Percentiles rank a stretch among this genome's conserved stretches.
Conservation (phyloP, 176 grass and related monocot species). For the Canna indica region DNA sequence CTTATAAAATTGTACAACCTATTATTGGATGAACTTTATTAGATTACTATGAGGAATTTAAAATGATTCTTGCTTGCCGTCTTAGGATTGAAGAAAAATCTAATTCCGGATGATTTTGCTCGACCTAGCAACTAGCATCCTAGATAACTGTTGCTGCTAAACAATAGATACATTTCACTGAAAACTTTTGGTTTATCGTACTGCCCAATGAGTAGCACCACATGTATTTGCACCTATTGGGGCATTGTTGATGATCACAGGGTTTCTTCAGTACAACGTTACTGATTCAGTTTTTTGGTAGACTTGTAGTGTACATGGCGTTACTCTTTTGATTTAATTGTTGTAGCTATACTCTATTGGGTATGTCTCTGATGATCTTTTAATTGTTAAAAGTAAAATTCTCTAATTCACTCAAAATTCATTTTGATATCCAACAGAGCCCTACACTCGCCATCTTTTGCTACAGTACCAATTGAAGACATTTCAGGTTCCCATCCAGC, state of each 20-base stretch:
- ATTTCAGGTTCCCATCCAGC: conserved; percentile 65
- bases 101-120: no score
- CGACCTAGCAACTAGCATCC: not conserved
- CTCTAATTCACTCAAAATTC: conserved; percentile 2
- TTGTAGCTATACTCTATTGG: not conserved
- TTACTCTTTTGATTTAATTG: conserved; percentile 1
- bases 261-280: not conserved
- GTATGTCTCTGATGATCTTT: not conserved
- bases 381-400: not conserved
- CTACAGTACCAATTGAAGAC: conserved; percentile 50
- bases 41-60: no score
- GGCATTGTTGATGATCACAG: not conserved
- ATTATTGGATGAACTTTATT: no score
- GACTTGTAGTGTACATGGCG: not conserved
- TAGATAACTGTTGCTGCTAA: not conserved
- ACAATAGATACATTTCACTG: not conserved
- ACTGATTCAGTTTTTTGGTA: not conserved
- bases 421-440: conserved; percentile 40
- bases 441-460: conserved; percentile 70
- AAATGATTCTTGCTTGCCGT: no score
- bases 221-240: not conserved
- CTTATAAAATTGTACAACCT: no score
- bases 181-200: not conserved
- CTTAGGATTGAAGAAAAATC: no score
- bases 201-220: not conserved